Conservation (phyloP, 495 filamentous ascomycete genomes). For the Lentithecium fluviatile region DNA sequence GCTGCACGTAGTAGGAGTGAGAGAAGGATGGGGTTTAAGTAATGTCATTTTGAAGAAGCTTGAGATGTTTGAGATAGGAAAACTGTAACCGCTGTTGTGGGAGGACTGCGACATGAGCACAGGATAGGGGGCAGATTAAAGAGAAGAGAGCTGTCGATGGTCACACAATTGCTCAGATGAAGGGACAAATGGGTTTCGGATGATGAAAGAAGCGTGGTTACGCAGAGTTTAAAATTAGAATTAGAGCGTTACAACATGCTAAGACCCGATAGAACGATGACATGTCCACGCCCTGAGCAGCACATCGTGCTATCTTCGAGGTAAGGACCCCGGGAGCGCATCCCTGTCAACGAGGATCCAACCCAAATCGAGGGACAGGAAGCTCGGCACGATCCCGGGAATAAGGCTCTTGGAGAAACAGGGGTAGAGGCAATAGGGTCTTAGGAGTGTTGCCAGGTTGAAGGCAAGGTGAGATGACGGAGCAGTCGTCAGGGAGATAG, state of each 20-base stretch:
- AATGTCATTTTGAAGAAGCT: too few relatives aligned
- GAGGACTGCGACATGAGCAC: too few relatives aligned
- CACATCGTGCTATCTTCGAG: not conserved
- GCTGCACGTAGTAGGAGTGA: too few relatives aligned
- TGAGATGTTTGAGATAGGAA: not conserved
- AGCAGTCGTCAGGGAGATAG: too few relatives aligned
- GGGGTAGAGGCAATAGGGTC: too few relatives aligned
- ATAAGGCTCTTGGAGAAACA: not conserved
- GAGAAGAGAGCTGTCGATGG: not conserved
- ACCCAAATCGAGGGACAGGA: conserved; percentile 1
- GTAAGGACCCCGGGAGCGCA: not conserved
- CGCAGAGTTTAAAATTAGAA: not conserved
- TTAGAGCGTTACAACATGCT: not conserved
- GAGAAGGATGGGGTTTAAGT: too few relatives aligned
- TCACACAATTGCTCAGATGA: not conserved
- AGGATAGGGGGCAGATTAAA: not conserved
- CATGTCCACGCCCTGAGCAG: not conserved
- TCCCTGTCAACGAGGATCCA: not conserved
- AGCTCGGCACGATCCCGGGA: conserved; percentile 7
- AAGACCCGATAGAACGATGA: not conserved
- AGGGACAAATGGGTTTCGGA: too few relatives aligned
- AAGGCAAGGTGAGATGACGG: too few relatives aligned
- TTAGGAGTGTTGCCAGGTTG: too few relatives aligned
- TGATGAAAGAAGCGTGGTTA: not conserved
- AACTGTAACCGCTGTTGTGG: not conserved